Percentiles rank a stretch among this genome's conserved stretches.
Evolutionary conservation across 2,329 filamentous ascomycete species (phyloP).

Genomic region (Graphiopsis chlorocephala): DNA sequence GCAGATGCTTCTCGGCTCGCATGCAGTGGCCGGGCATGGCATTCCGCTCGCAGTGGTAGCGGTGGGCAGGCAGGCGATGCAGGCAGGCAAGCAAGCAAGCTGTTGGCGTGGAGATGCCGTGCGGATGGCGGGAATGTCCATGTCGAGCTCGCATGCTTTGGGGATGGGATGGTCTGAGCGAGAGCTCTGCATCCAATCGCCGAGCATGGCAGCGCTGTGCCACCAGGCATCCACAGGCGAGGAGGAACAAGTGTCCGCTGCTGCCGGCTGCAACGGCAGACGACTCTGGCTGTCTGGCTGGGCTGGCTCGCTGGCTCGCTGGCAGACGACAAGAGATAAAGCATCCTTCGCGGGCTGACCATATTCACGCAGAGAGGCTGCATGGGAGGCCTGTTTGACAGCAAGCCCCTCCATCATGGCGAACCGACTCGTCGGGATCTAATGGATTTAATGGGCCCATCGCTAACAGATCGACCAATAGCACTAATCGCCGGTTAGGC

Average conservation of each 20-base stretch:
- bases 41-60: conserved; percentile 16
- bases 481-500: conserved; percentile 6
- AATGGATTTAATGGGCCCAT: conserved; percentile 8
- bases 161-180: conserved; percentile 4
- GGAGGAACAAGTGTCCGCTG: conserved; percentile 8
- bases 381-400: conserved; percentile 14
- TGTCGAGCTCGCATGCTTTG: not conserved
- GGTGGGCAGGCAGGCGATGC: conserved; percentile 2
- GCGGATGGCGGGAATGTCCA: conserved; percentile 14
- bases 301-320: no score
- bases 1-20: conserved; percentile 13
- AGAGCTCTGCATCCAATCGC: conserved; percentile 10
- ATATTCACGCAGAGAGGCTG: conserved; percentile 1
- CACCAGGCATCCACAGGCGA: conserved; percentile 14
- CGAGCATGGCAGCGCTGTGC: conserved; percentile 5
- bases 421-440: conserved; percentile 8
- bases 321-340: not conserved
- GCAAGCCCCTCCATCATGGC: conserved; percentile 6
- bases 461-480: not conserved
- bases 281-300: no score
- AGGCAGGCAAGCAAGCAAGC: not conserved
- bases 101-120: conserved; percentile 17
- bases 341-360: not conserved
- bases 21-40: conserved; percentile 16
- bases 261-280: conserved; percentile 15